Evolutionary conservation across 768 basidiomycete genomes (phyloP).

Genomic region (Collybia sordida): DNA sequence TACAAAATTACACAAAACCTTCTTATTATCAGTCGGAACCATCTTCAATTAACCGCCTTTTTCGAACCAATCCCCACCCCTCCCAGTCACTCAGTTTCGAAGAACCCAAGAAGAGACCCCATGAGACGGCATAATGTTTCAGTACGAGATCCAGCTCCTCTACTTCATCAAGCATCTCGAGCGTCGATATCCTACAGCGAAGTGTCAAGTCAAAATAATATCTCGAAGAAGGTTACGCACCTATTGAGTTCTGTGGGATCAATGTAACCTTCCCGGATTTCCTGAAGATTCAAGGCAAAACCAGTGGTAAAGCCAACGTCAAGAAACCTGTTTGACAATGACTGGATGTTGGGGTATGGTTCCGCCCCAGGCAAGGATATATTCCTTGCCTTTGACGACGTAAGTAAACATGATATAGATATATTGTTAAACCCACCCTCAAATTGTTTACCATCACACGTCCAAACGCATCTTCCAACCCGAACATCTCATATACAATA

Average conservation of each 20-base stretch:
- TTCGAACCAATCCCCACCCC: constrained; percentile 30
- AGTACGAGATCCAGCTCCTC: constrained; percentile 93
- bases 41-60: constrained; percentile 7
- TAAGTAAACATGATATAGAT: constrained; percentile 1
- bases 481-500: constrained; percentile 93
- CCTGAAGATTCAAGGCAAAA: constrained; percentile 63
- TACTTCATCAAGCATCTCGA: constrained; percentile 91
- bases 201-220: background rate
- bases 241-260: constrained; percentile 51
- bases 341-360: constrained; percentile 56
- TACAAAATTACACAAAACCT: too few species aligned
- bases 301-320: constrained; percentile 53
- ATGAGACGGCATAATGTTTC: constrained; percentile 86
- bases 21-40: background rate
- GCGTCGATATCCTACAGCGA: constrained; percentile 58
- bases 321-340: constrained; percentile 61
- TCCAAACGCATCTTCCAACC: constrained; percentile 86
- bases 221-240: constrained; percentile 32
- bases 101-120: constrained; percentile 43
- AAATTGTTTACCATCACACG: constrained; percentile 89
- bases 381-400: constrained; percentile 54
- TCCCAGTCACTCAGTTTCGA: constrained; percentile 25
- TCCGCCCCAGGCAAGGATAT: constrained; percentile 73
- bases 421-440: constrained; percentile 43
- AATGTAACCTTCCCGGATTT: constrained; percentile 59